These are phyloP conservation scores for Pyrenochaeta sp. DNA, from an alignment of 2,329 filamentous ascomycete species.

Conservation along the genomic window DNA sequence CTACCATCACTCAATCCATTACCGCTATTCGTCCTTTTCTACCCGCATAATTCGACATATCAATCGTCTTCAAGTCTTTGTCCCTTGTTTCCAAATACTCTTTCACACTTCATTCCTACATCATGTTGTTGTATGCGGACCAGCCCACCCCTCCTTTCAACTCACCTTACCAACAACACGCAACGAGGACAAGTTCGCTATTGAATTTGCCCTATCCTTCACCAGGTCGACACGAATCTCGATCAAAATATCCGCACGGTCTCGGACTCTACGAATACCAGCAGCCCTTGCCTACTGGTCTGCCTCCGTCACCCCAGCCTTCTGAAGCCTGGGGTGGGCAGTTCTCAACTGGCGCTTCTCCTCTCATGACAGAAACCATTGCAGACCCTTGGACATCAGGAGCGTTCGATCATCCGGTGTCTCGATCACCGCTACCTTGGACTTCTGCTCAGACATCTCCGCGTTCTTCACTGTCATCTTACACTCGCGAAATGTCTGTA, in stretches of 20 bases:
- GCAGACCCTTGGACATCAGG: constrained; percentile 44
- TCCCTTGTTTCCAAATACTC: constrained; percentile 12
- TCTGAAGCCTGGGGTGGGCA: constrained; percentile 44
- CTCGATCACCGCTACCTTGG: constrained; percentile 44
- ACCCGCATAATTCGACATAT: constrained; percentile 10
- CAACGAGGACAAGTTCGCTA: constrained; percentile 32
- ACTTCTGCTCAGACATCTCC: constrained; percentile 39
- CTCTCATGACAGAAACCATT: constrained; percentile 39
- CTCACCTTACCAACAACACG: constrained; percentile 47
- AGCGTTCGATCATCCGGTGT: constrained; percentile 45
- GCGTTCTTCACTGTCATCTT: constrained; percentile 45
- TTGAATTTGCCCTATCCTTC: constrained; percentile 48
- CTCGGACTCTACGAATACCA: constrained; percentile 47
- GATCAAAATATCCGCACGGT: constrained; percentile 39
- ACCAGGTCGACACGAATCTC: constrained; percentile 41
- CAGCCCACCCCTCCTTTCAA: constrained; percentile 47
- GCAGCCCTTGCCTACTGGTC: constrained; percentile 29
- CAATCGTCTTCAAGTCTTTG: constrained; percentile 8
- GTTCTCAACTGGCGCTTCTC: constrained; percentile 36
- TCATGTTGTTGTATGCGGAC: constrained; percentile 38
- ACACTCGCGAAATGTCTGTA: constrained; percentile 40
- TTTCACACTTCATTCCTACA: constrained; percentile 17
- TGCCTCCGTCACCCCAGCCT: constrained; percentile 47
- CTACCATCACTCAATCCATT: constrained; percentile 19
- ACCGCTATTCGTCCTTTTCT: constrained; percentile 11